Conservation (phyloP, 2,329 filamentous ascomycete genomes). For the Alternaria alternata region DNA sequence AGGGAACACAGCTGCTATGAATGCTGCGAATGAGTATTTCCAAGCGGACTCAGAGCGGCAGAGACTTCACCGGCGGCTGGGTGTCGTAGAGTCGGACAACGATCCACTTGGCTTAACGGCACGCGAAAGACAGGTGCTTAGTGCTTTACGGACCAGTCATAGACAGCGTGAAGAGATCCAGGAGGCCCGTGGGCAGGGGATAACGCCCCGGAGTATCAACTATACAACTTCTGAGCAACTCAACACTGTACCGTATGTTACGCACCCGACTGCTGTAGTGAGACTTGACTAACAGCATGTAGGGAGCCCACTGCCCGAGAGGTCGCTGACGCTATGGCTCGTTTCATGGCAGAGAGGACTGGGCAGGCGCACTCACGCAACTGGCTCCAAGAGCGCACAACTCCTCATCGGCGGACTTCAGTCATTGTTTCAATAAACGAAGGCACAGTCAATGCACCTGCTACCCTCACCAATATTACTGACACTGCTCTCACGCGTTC, state of each 20-base stretch:
- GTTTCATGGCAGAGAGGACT: constrained; percentile 32
- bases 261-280: constrained; percentile 10
- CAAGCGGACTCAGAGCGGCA: constrained; percentile 49
- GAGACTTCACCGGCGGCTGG: constrained; percentile 44
- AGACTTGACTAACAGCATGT: constrained; percentile 8
- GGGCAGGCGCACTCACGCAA: constrained; percentile 27
- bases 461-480: constrained; percentile 37
- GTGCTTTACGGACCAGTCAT: constrained; percentile 53
- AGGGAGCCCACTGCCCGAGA: constrained; percentile 31
- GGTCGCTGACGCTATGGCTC: constrained; percentile 30
- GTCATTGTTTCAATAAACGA: constrained; percentile 49
- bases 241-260: constrained; percentile 38
- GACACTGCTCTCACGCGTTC: constrained; percentile 42
- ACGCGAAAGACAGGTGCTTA: constrained; percentile 57
- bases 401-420: constrained; percentile 52
- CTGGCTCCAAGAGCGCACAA: constrained; percentile 29
- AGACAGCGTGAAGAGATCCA: constrained; percentile 55
- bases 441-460: constrained; percentile 33
- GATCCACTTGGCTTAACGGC: constrained; percentile 57
- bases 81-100: constrained; percentile 52
- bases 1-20: constrained; percentile 48
- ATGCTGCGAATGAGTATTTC: constrained; percentile 55
- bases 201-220: constrained; percentile 53
- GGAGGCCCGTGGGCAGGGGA: constrained; percentile 50
- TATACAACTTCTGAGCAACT: constrained; percentile 46